A percentile compares a stretch with the other conserved stretches of the same genome.
Evolutionary conservation across 176 grass and related monocot genomes (phyloP).

Genomic region (Alloteropsis semialata): DNA sequence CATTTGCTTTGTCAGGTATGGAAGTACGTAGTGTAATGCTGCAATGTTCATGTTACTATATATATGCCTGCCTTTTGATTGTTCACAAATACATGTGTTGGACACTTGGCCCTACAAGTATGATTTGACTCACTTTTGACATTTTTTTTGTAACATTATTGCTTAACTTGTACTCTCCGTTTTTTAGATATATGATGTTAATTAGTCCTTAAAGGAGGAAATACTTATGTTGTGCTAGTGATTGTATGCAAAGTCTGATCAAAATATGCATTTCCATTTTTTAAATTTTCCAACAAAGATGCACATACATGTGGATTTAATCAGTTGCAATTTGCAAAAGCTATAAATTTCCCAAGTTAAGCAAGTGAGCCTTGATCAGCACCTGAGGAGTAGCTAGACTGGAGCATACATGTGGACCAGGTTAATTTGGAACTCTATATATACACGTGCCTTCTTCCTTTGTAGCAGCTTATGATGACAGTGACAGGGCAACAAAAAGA

Average conservation of each 20-base stretch:
- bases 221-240: background rate
- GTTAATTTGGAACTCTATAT: background rate
- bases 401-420: background rate
- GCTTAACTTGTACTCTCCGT: background rate
- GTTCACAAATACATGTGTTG: background rate
- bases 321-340: background rate
- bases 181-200: too few relatives aligned
- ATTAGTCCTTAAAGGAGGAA: too few relatives aligned
- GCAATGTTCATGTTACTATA: background rate
- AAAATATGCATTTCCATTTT: background rate
- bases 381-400: background rate
- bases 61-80: background rate
- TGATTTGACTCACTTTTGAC: background rate
- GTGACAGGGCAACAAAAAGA: background rate
- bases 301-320: background rate
- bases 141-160: background rate
- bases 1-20: background rate
- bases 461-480: background rate
- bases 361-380: background rate
- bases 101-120: background rate
- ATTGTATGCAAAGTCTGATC: background rate
- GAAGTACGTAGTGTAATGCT: background rate
- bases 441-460: background rate
- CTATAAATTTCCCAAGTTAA: background rate
- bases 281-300: background rate